phyloP scores from a whole-genome alignment of 208 protist genomes.

The Trichomonas gallinae region DNA sequence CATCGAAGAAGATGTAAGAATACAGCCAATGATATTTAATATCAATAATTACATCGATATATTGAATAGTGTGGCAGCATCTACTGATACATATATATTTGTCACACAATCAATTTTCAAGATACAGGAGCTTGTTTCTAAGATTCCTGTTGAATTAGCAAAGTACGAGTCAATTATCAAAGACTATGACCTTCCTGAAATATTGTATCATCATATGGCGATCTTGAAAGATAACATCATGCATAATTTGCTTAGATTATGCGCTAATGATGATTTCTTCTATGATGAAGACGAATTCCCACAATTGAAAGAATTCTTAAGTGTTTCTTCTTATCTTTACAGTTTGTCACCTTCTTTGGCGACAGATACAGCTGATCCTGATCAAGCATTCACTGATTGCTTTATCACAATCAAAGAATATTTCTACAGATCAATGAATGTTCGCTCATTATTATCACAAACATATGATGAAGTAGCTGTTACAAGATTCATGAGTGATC shows the following conservation, averaged over 20 bases:
- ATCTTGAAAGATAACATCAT: neutral
- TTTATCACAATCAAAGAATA: no score
- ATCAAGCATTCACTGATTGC: no score
- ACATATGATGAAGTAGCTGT: neutral
- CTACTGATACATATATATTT: neutral
- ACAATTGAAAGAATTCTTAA: neutral
- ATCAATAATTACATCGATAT: neutral
- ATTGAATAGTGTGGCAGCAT: neutral
- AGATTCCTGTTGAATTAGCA: neutral
- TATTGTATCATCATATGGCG: neutral
- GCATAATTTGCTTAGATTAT: neutral
- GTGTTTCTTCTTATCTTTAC: neutral
- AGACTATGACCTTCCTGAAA: neutral
- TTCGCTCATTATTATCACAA: neutral
- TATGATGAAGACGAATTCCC: neutral
- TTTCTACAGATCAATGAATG: no score
- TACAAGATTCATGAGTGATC: neutral
- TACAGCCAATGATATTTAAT: neutral
- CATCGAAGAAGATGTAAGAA: neutral
- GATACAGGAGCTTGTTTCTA: neutral
- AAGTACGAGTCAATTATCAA: neutral
- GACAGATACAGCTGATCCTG: no score
- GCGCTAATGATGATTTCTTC: neutral
- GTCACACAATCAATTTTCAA: neutral
- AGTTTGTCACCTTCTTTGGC: neutral